Conservation (phyloP, 2,329 filamentous ascomycete genomes). For the Aspergillus pseudoviridinutans region DNA sequence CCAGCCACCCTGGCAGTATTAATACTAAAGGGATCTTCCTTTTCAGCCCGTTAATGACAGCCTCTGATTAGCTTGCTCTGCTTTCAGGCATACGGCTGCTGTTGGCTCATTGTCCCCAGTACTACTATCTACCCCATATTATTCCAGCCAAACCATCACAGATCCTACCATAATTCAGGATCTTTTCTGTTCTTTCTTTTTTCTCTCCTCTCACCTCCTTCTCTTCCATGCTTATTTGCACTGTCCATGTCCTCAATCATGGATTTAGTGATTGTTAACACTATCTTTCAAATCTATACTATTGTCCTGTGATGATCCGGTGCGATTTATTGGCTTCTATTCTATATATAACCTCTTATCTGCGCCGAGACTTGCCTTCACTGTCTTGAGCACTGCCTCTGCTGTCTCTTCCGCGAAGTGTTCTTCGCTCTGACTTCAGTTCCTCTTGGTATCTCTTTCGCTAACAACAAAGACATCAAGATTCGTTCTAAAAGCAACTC, state of each 20-base stretch:
- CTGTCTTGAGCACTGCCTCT: neutral
- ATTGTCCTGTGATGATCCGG: neutral
- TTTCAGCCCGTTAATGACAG: neutral
- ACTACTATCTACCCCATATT: neutral
- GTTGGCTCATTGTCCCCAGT: neutral
- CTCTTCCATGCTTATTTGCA: neutral
- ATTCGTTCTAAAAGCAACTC: neutral
- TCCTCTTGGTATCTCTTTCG: neutral
- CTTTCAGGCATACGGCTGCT: neutral
- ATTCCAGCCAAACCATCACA: neutral
- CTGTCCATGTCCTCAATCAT: neutral
- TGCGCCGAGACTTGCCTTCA: slow-evolving; percentile 3
- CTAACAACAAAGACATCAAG: neutral
- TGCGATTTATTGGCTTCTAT: neutral
- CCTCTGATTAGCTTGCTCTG: neutral
- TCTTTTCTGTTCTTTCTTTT: neutral
- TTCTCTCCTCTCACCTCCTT: neutral
- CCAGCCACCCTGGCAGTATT: neutral
- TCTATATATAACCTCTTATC: neutral
- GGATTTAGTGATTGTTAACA: neutral
- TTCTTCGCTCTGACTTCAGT: neutral
- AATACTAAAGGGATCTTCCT: neutral
- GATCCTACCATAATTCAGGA: neutral
- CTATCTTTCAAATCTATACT: neutral
- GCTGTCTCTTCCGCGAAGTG: neutral